Base-by-base conservation (phyloP, 306 rosid genomes). In the Canavalia gladiata region DNA sequence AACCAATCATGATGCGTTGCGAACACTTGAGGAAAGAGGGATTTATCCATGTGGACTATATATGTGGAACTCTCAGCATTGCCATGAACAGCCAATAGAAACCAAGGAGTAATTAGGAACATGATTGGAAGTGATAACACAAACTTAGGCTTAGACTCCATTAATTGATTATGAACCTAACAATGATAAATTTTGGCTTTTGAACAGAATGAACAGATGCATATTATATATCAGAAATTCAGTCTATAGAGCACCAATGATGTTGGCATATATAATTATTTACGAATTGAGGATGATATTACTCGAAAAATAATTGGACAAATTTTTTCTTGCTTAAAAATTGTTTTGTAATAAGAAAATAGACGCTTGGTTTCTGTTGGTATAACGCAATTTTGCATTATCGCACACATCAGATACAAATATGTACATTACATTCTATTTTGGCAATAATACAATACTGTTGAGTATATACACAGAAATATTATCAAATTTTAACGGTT, bases 1-100 rank as follows among this genome's bases (percentile, higher is more conserved):
- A 79, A 79, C 89, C 80, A 86, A 31, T 60, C 51, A 41, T 30
- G 72, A 62, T 74, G 84, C 10, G 74, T 62, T 1, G 67, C 35
- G 56, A 86, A 86, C 3, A 51, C 57, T 1, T 68, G 35, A 18
- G 86, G 84, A 68, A 78, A 78, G 12, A 11, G 9, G 69, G 82
- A 67, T 62, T 86, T 73, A 68, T 73, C 68, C 86, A 82, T 73
- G 35, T 82, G 88, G 70, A 78, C 66, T 65, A 85, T 85, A 7
- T 81, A 85, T 31, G 83, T 81, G 41, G 77, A 49, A 47, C 55
- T 80, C n/a, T 79, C 74, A 47, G 77, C 59, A 68, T 57, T 45
- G 55, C 29, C 74, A 62, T 69, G 45, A 68, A 43, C 4, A 31
- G 56, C 51, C 64, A 80, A 76, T 7, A 51, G 72, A 46, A 75